Evolutionary conservation across 1,139 yeast genomes (phyloP), one percentile per base, ranked within the genome.

Genomic region (Saccharomyces hybrid): DNA sequence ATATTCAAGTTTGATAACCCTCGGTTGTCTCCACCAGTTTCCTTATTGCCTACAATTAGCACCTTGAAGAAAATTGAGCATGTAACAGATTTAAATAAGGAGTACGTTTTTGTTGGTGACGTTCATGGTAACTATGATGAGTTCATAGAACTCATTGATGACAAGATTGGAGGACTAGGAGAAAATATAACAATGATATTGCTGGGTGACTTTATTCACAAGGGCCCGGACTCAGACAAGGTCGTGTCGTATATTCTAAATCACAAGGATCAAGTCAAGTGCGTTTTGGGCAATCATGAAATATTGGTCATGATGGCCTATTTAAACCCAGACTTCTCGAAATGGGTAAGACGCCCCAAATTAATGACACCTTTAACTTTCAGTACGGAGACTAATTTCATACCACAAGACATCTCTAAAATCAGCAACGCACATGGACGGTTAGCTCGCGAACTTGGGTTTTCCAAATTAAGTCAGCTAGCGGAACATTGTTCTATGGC

Each of bases 221-320:
- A 90, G 68, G 98, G 98, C 0, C 86, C 88, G 1, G 82, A 86
- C 58, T 86, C 96, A 0, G 59, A 80, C 13, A 81, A 79, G 52
- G 88, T 89, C 4, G 68, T 89, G 30, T 86, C 89, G 56, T 84
- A 73, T 62, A 83, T 88, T 48, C 78, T 83, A 49, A 72, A 78
- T n/a, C 71, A 82, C 59, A 66, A 69, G 30, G 58, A 70, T 20
- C 71, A 79, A 4, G 78, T 87, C 16, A 82, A 81, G 51, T 90
- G 96, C 68, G 82, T 91, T 2, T 73, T 95, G 59, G 98, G 98
- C 0, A 91, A 91, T 73, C 50, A 48, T 69, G 98, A 91, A 67
- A 77, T 83, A 20, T 61, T 63, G 27, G 62, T 65, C 20, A 52
- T 67, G 14, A 70, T 72, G 23, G 78, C 68, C 8, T 50, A 52